Conservation (phyloP, 1,139 yeast genomes). For the Zygoascus meyerae region DNA sequence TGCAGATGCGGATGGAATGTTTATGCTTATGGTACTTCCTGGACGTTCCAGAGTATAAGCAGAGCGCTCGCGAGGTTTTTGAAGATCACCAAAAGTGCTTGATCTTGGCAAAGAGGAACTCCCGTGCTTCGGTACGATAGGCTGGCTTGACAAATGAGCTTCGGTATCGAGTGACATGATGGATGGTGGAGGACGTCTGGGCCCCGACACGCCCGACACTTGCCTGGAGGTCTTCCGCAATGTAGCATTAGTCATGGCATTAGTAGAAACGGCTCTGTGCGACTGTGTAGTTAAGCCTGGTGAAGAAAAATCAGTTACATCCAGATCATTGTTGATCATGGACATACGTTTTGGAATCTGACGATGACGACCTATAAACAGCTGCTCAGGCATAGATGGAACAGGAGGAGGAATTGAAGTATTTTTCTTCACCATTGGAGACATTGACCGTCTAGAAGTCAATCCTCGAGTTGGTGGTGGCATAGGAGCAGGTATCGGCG, state of each 20-base stretch:
- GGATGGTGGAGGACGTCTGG: slow-evolving; percentile 10
- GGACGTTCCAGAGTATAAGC: no score
- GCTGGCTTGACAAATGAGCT: no score
- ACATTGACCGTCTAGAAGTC: slow-evolving; percentile 12
- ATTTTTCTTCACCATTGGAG: slow-evolving; percentile 14
- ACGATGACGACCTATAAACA: slow-evolving; percentile 17
- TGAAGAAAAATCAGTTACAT: not conserved
- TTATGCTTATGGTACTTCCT: no score
- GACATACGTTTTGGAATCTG: slow-evolving; percentile 11
- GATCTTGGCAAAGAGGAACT: not conserved
- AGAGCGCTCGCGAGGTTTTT: no score
- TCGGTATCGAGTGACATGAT: not conserved
- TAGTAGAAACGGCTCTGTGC: not conserved
- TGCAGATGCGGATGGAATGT: no score
- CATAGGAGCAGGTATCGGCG: no score
- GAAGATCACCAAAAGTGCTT: not conserved
- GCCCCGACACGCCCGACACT: slow-evolving; percentile 9
- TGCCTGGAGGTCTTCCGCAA: slow-evolving; percentile 2
- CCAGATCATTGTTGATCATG: not conserved
- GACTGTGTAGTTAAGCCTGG: not conserved
- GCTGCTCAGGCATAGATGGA: slow-evolving; percentile 24
- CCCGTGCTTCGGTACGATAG: not conserved
- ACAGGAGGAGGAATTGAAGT: slow-evolving; percentile 21
- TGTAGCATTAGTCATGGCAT: not conserved
- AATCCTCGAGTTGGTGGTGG: no score